Conservation (phyloP, 2,329 filamentous ascomycete species). For the Rhexocercosporidium sp. region DNA sequence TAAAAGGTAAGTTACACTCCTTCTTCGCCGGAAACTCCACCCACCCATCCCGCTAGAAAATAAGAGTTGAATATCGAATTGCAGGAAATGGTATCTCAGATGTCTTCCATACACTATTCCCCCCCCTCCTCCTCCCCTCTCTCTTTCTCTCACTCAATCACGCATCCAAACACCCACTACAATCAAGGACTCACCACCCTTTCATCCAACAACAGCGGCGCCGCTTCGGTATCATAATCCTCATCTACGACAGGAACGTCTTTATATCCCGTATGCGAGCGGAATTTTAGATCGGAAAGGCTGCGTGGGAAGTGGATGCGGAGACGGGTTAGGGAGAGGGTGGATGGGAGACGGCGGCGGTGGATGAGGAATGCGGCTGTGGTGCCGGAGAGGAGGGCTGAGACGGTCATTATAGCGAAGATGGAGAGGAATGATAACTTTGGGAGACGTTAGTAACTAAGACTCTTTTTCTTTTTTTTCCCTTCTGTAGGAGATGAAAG, state of each 20-base stretch:
- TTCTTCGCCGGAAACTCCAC: no score
- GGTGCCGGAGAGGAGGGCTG: neutral
- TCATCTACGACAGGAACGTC: neutral
- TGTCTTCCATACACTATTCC: no score
- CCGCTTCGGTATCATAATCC: neutral
- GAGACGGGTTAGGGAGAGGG: neutral
- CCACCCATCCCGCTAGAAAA: no score
- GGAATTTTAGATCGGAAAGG: neutral
- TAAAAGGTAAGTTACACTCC: no score
- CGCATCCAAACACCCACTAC: neutral
- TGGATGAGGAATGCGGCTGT: neutral
- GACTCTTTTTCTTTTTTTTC: no score
- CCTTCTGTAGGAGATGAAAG: neutral
- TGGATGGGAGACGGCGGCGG: neutral
- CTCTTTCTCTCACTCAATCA: no score
- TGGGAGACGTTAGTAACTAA: no score
- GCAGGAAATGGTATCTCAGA: no score
- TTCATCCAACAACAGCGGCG: neutral
- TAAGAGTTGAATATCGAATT: no score
- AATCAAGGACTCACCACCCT: neutral
- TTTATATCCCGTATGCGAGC: neutral
- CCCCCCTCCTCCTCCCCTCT: no score
- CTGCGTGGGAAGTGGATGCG: conserved; percentile 7
- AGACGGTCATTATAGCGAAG: neutral
- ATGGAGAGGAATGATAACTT: conserved; percentile 1